Base-by-base conservation (phyloP, 2,329 filamentous ascomycete species). In the Diplodia seriata region DNA sequence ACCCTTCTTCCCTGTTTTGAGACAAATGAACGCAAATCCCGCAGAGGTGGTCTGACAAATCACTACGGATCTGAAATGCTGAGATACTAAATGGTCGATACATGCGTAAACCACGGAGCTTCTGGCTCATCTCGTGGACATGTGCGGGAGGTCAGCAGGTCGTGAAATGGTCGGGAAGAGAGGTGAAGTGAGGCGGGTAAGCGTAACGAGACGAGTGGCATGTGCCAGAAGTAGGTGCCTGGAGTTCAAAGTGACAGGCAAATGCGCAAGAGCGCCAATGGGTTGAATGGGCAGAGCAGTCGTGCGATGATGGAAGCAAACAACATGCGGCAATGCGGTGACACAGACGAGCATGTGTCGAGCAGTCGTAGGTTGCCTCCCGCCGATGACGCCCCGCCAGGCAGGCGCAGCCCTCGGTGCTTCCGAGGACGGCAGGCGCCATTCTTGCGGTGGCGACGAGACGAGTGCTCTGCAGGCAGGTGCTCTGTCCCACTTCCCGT, bases 301-400 rank as follows among this genome's bases (percentile, higher is more conserved):
- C 4, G 59, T 63, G 59, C 29, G 31, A 63, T 49, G 43, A 47
- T 26, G 11, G 47, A 38, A 63, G 59, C 59, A 63, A 63, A 63
- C 59, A 63, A 51, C 1, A 20, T 29, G 59, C 31, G 29, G 43
- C 43, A 18, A 18, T 12, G 20, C 8, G 59, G 59, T 63, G 31
- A 18, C 47, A 63, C 59, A 51, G 29, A 29, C 14, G 59, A 20
- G 57, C 40, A 63, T 63, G 59, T 63, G 59, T 51, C 59, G 59
- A 51, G 5, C n/a, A 29, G 4, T 15, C 31, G 59, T 63, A 63
- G 59, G 59, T 43, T 63, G 29, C 8, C 11, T 9, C 12, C 29
- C 11, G n/a, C 2, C 43, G 43, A 36, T 26, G 40, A 15, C 14
- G 18, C 59, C 26, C 11, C 1, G 7, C 20, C 9, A n/a, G 29